phyloP scores from a whole-genome alignment of 768 basidiomycete genomes.

The Tylopilus sp. region DNA sequence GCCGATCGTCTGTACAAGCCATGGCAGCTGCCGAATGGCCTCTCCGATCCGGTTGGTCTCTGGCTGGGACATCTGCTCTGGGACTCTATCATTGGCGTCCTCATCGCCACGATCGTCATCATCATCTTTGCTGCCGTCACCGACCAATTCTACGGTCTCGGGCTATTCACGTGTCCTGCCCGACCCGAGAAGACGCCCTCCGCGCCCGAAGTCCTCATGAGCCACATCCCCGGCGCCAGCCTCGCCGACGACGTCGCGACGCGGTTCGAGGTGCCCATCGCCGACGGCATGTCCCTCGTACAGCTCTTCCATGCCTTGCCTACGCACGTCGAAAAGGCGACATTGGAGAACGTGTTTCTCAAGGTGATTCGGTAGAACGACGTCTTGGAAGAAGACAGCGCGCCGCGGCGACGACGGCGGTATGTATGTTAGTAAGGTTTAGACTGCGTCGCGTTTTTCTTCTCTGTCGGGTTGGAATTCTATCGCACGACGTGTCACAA shows the following conservation, averaged over 20 bases:
- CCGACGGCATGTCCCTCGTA: conserved; percentile 44
- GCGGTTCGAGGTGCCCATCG: conserved; percentile 68
- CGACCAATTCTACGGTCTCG: conserved; percentile 66
- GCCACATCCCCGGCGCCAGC: conserved; percentile 56
- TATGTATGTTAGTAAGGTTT: neutral
- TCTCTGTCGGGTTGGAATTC: too few species aligned
- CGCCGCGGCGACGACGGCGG: conserved; percentile 1
- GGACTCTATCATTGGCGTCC: conserved; percentile 57
- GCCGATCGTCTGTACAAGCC: conserved; percentile 65
- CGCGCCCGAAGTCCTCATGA: conserved; percentile 61
- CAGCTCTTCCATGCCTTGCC: conserved; percentile 57
- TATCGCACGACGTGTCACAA: too few species aligned
- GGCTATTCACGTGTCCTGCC: conserved; percentile 68
- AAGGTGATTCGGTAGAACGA: conserved; percentile 65
- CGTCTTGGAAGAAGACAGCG: conserved; percentile 46
- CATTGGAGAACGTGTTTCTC: conserved; percentile 69
- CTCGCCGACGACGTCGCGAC: conserved; percentile 74
- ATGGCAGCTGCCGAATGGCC: conserved; percentile 81
- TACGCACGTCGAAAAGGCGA: conserved; percentile 58
- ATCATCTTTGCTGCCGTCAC: conserved; percentile 56
- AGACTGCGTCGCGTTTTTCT: neutral
- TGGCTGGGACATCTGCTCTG: conserved; percentile 81
- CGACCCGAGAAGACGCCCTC: conserved; percentile 55
- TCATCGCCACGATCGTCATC: conserved; percentile 61
- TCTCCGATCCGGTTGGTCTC: conserved; percentile 63